These are phyloP conservation scores for Coemansia sp. DNA, from an alignment of 192 early-diverging fungal species.

Conservation along the genomic window DNA sequence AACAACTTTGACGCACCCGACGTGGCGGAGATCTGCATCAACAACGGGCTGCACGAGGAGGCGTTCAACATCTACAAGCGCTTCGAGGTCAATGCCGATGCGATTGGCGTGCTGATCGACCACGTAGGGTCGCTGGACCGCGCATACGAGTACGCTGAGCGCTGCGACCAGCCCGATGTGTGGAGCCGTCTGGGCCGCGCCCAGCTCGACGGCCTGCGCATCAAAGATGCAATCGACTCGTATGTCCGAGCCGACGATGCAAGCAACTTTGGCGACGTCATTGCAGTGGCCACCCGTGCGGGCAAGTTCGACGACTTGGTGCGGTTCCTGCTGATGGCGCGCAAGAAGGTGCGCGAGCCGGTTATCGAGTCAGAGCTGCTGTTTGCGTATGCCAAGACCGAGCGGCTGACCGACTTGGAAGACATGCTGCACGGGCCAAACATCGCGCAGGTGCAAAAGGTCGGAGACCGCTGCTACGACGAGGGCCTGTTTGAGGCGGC, in stretches of 20 bases:
- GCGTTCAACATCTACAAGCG: slow-evolving; percentile 96
- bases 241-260: slow-evolving; percentile 96
- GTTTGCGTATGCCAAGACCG: slow-evolving; percentile 95
- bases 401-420: slow-evolving; percentile 86
- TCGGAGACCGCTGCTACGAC: slow-evolving; percentile 96
- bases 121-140: slow-evolving; percentile 92
- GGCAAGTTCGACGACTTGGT: slow-evolving; percentile 95
- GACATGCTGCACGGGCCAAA: slow-evolving; percentile 92
- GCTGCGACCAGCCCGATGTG: slow-evolving; percentile 83
- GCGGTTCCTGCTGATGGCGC: slow-evolving; percentile 93
- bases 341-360: slow-evolving; percentile 92
- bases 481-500: slow-evolving; percentile 90
- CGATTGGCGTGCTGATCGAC: slow-evolving; percentile 88
- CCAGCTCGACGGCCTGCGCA: slow-evolving; percentile 83
- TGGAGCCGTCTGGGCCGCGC: slow-evolving; percentile 96
- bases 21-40: slow-evolving; percentile 94
- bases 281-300: slow-evolving; percentile 70
- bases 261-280: slow-evolving; percentile 85
- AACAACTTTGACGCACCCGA: slow-evolving; percentile 97
- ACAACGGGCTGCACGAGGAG: slow-evolving; percentile 87
- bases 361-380: slow-evolving; percentile 93
- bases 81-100: slow-evolving; percentile 83
- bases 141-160: slow-evolving; percentile 94
- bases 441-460: slow-evolving; percentile 87
- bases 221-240: slow-evolving; percentile 96